These are phyloP conservation scores for Chrysoporthe austroafricana DNA, from an alignment of 2,329 filamentous ascomycete genomes.

Conservation along the genomic window DNA sequence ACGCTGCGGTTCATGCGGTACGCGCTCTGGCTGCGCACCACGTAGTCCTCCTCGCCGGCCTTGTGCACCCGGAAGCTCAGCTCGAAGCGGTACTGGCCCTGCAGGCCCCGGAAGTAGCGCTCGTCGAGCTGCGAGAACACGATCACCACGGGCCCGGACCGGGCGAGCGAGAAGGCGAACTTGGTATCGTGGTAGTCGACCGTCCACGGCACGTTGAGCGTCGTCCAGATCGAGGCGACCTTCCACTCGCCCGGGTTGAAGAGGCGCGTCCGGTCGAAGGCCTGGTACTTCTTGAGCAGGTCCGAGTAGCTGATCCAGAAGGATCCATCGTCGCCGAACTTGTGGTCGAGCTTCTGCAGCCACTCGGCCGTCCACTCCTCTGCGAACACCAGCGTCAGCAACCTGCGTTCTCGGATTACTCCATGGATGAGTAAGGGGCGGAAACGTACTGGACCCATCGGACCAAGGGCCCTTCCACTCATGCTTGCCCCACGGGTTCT, in stretches of 20 bases:
- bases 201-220: conserved; percentile 65
- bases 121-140: conserved; percentile 65
- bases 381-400: neutral
- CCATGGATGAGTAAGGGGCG: conserved; percentile 32
- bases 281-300: conserved; percentile 63
- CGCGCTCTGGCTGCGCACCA: conserved; percentile 62
- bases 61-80: conserved; percentile 46
- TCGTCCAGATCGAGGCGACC: conserved; percentile 63
- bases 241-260: conserved; percentile 62
- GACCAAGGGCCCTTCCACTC: conserved; percentile 65
- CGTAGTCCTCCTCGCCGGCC: conserved; percentile 59
- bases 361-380: conserved; percentile 65
- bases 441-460: conserved; percentile 29
- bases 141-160: conserved; percentile 61
- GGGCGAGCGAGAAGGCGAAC: conserved; percentile 60
- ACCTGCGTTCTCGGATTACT: too few species aligned
- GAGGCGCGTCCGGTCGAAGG: conserved; percentile 65
- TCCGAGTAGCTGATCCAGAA: conserved; percentile 69
- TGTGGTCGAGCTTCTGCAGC: conserved; percentile 60
- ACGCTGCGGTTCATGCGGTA: conserved; percentile 63
- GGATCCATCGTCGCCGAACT: conserved; percentile 64
- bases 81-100: conserved; percentile 59
- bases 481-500: conserved; percentile 64
- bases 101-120: conserved; percentile 64
- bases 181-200: conserved; percentile 63